Evolutionary conservation across 345 rosid genomes (phyloP), one percentile per base, ranked within the genome.

Genomic region (Hypericum perforatum): DNA sequence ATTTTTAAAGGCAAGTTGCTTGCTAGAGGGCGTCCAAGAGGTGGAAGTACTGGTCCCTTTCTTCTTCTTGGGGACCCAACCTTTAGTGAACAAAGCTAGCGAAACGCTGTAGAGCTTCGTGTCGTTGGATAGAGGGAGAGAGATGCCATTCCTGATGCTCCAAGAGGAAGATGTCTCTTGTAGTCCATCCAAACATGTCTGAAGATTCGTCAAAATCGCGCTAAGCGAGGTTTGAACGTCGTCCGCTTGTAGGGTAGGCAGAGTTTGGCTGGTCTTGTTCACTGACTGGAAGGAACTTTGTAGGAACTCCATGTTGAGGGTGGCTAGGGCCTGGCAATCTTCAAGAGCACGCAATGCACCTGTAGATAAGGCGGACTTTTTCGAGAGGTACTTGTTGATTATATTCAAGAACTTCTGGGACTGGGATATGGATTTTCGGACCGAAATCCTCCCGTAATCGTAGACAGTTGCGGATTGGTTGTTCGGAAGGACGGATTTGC

Each of bases 91-190:
- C 15, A 91, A 58, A 8, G 98, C 92, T 2, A 91, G 71, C 7
- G 92, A 81, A 37, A 82, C 84, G 39, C 89, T 81, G 45, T 68
- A 79, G 11, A 91, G 87, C 58, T 91, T 87, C 5, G 89, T 76
- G 58, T 91, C 95, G 49, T 75, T 81, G 0, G 76, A 63, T 1
- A 87, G 40, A 51, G 92, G 84, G 45, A 54, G 57, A 0, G 84
- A 55, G 6, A 91, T 50, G 14, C 80, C 91, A 43, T 76, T 74
- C 60, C 55, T 67, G 6, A 78, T 59, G 15, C 77, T 72, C 88
- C 79, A 74, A 3, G 80, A 70, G 0, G 89, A 71, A 36, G 85
- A 70, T 0, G 82, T 66, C 6, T 62, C 54, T 50, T 69, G 69
- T 4, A 87, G 11, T 3, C 98, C 86, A 4, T 85, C 98, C 1